phyloP scores from a whole-genome alignment of 495 filamentous ascomycete species.

The Xylaria bambusicola region DNA sequence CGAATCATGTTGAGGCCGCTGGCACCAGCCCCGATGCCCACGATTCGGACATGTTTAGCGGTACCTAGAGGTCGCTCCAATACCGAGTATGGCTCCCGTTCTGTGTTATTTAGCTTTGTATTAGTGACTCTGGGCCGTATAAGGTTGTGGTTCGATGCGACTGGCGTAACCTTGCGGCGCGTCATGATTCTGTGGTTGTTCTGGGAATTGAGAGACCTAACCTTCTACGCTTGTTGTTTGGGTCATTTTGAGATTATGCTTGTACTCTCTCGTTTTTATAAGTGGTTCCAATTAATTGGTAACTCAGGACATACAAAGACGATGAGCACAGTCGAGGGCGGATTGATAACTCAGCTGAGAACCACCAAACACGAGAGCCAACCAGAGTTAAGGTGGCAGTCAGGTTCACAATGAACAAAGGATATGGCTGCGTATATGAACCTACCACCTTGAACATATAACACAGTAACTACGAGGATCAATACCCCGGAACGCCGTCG shows the following conservation, averaged over 20 bases:
- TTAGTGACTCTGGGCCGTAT: slow-evolving; percentile 20
- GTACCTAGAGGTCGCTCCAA: slow-evolving; percentile 47
- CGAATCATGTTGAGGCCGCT: slow-evolving; percentile 52
- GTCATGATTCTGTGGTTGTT: slow-evolving; percentile 29
- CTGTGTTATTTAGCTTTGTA: slow-evolving; percentile 7
- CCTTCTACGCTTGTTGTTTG: slow-evolving; percentile 21
- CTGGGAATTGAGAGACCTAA: slow-evolving; percentile 24
- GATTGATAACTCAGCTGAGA: slow-evolving; percentile 30
- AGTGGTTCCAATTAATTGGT: background rate
- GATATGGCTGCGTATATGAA: slow-evolving; percentile 27
- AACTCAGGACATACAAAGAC: background rate
- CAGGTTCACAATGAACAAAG: slow-evolving; percentile 15
- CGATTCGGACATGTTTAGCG: slow-evolving; percentile 46
- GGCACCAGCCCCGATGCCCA: slow-evolving; percentile 52
- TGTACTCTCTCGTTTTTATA: slow-evolving; percentile 23
- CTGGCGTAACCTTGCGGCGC: slow-evolving; percentile 23
- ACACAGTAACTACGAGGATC: slow-evolving; percentile 2
- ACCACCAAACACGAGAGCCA: slow-evolving; percentile 21
- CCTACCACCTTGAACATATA: slow-evolving; percentile 28
- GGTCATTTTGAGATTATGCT: slow-evolving; percentile 21
- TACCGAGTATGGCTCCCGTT: slow-evolving; percentile 35
- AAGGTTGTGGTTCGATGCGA: slow-evolving; percentile 9
- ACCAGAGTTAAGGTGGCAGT: slow-evolving; percentile 18
- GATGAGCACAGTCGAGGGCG: slow-evolving; percentile 20
- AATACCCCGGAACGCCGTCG: background rate